These are phyloP conservation scores for Leishmania gerbilli DNA, from an alignment of 208 protist genomes.

Conservation along the genomic window DNA sequence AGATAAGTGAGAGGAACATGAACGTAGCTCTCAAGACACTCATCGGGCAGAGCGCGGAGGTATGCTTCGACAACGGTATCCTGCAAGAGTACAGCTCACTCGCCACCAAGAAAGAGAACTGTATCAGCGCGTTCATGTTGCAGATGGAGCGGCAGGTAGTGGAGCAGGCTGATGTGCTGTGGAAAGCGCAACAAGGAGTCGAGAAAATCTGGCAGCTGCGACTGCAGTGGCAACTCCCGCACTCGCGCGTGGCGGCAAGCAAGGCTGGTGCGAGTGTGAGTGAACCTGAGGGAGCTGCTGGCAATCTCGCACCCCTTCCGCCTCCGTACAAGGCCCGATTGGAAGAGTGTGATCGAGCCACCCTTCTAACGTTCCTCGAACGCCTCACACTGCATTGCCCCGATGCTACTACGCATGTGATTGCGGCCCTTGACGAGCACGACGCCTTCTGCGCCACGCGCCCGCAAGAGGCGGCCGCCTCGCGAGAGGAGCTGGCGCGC, in stretches of 20 bases:
- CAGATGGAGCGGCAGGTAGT: slow-evolving; percentile 48
- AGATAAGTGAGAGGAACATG: slow-evolving; percentile 48
- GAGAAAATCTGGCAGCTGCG: slow-evolving; percentile 37
- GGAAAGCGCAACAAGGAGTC: slow-evolving; percentile 53
- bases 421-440: slow-evolving; percentile 62
- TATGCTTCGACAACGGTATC: slow-evolving; percentile 53
- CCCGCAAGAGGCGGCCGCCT: slow-evolving; percentile 43
- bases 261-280: neutral
- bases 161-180: slow-evolving; percentile 70
- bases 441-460: slow-evolving; percentile 44
- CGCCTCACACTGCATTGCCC: slow-evolving; percentile 41
- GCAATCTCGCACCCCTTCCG: slow-evolving; percentile 33
- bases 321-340: slow-evolving; percentile 36
- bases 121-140: slow-evolving; percentile 43
- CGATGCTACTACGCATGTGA: slow-evolving; percentile 34
- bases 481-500: slow-evolving; percentile 23
- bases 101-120: slow-evolving; percentile 43
- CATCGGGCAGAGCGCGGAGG: slow-evolving; percentile 50
- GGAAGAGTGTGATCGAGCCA: slow-evolving; percentile 52
- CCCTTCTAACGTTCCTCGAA: slow-evolving; percentile 56
- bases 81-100: slow-evolving; percentile 47
- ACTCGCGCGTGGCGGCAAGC: neutral
- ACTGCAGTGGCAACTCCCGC: slow-evolving; percentile 11
- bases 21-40: slow-evolving; percentile 40
- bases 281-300: neutral